phyloP scores from a whole-genome alignment of 306 rosid genomes.

The Quercus cerris region DNA sequence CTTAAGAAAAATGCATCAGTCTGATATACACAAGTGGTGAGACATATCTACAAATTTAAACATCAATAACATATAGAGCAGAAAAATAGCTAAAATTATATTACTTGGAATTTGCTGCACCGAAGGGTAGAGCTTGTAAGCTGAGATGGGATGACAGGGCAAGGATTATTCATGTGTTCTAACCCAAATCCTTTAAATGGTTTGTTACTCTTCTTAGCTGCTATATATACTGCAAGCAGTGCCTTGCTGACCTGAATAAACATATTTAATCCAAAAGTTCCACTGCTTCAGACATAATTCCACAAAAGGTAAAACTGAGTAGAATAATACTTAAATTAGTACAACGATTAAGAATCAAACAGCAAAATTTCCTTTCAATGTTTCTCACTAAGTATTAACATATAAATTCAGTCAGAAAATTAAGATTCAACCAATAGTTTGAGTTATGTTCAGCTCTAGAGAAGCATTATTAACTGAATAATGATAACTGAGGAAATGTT shows the following conservation, averaged over 20 bases:
- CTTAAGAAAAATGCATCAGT: slow-evolving; percentile 73
- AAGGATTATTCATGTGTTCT: slow-evolving; percentile 81
- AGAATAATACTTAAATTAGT: slow-evolving; percentile 12
- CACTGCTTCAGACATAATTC: not conserved
- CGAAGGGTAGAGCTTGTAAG: slow-evolving; percentile 53
- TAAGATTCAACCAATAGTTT: slow-evolving; percentile 1
- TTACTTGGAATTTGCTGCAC: slow-evolving; percentile 78
- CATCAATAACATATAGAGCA: not conserved
- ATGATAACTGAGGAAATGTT: not conserved
- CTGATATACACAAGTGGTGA: slow-evolving; percentile 39
- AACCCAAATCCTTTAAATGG: slow-evolving; percentile 78
- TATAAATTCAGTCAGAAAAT: slow-evolving; percentile 1
- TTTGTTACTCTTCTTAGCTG: slow-evolving; percentile 54
- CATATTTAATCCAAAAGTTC: slow-evolving; percentile 22
- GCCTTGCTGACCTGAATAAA: slow-evolving; percentile 86
- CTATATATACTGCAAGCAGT: slow-evolving; percentile 60
- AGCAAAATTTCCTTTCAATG: not conserved
- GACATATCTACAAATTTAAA: slow-evolving; percentile 18
- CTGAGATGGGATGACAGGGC: slow-evolving; percentile 63
- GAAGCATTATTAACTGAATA: not conserved
- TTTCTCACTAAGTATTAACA: not conserved
- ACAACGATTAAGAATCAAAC: not conserved
- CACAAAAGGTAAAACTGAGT: not conserved
- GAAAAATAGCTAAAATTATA: slow-evolving; percentile 6
- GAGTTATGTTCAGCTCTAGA: not conserved